Evolutionary conservation across 257 asterid genomes (phyloP), one percentile per base, ranked within the genome.

Genomic region (Linderniella brevidens): DNA sequence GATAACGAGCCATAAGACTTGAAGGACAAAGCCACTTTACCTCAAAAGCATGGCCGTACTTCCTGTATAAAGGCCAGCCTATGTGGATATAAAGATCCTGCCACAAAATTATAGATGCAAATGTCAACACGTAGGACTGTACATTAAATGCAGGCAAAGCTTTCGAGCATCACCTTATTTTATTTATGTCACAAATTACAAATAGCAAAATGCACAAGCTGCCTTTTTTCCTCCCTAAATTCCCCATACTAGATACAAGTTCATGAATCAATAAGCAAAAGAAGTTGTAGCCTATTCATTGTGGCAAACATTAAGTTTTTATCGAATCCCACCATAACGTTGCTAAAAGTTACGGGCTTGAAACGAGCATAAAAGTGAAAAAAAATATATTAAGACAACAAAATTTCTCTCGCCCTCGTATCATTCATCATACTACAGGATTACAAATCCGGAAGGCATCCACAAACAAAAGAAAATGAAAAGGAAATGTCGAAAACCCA

Each of bases 31-130:
- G 59, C 36, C 36, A 16, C 51, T 72, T 59, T 64, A 88, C 98
- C 96, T 88, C 98, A 71, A 80, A 84, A 38, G 98, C 96, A 73
- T 88, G 98, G 43, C 96, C 94, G 63, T 78, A 77, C 69, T 78
- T 88, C 72, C 67, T 69, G 80, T 88, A 84, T 55, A 88, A 66
- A 36, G 98, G 98, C 98, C 94, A 78, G 51, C 98, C 93, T 32
- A 84, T 80, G 48, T 84, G 98, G 63, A 88, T 51, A 53, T 88
- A 88, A 41, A 84, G 79, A 64, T 88, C 94, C 98, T 88, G 75
- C 49, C 55, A 75, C 7, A 35, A 52, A 56, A 48, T 48, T 19
- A 44, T 18, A 11, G 48, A 40, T 15, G 42, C 3, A 13, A 20
- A 52, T n/a, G 37, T 46, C 38, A 4, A 37, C 13, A 13, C 25